Evolutionary conservation across 2,329 filamentous ascomycete species (phyloP).

Genomic region (Phialophora macrospora): DNA sequence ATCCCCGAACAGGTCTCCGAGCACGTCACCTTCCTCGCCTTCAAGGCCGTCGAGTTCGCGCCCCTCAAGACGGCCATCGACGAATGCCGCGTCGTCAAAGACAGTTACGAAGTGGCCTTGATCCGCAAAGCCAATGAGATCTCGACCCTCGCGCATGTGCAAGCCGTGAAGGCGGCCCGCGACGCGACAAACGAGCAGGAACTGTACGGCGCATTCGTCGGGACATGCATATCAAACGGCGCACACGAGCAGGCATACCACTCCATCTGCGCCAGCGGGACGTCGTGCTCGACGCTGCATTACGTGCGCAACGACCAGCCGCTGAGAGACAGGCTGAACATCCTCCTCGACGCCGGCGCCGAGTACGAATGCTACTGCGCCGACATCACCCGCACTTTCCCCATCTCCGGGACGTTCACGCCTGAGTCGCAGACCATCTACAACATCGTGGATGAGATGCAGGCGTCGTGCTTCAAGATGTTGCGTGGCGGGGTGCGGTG

Average conservation of each 20-base stretch:
- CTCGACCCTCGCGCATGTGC: constrained; percentile 75
- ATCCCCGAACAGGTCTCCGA: constrained; percentile 79
- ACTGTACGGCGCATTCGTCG: constrained; percentile 77
- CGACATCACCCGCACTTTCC: constrained; percentile 88
- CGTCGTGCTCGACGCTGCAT: constrained; percentile 84
- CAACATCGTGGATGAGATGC: constrained; percentile 79
- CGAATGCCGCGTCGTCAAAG: constrained; percentile 78
- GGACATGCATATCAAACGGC: constrained; percentile 72
- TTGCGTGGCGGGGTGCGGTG: constrained; percentile 72
- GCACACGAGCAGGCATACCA: constrained; percentile 82
- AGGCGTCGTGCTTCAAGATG: constrained; percentile 71
- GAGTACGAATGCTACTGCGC: constrained; percentile 86
- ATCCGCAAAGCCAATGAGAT: constrained; percentile 81
- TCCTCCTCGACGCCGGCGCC: constrained; percentile 85
- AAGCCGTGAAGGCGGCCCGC: constrained; percentile 69
- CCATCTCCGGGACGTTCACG: constrained; percentile 72
- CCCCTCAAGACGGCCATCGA: constrained; percentile 75
- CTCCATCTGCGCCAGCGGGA: constrained; percentile 82
- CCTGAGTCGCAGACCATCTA: constrained; percentile 75
- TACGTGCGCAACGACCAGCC: constrained; percentile 80
- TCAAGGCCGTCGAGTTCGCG: constrained; percentile 66
- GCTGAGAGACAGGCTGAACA: constrained; percentile 70
- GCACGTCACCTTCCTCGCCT: constrained; percentile 71
- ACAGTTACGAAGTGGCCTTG: constrained; percentile 80
- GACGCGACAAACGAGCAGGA: constrained; percentile 76